Conservation (phyloP, 2,329 filamentous ascomycete species). For the Diaporthe amygdali region DNA sequence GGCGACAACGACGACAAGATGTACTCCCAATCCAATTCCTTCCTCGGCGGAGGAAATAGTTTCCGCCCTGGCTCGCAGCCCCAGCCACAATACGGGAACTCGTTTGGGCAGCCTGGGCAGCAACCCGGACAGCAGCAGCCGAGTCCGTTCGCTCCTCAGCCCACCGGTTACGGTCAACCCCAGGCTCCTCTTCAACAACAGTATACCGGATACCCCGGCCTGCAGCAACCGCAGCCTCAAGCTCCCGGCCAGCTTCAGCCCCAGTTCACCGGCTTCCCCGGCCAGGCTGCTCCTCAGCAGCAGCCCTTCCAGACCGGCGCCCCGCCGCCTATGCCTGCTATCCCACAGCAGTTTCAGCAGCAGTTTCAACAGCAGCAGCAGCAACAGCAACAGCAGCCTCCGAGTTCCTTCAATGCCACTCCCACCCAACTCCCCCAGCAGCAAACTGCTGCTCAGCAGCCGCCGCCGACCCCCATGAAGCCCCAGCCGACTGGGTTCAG, state of each 20-base stretch:
- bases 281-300: constrained; percentile 46
- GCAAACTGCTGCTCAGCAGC: constrained; percentile 52
- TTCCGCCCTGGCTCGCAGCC: constrained; percentile 69
- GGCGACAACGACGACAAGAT: constrained; percentile 52
- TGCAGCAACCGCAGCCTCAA: constrained; percentile 62
- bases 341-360: constrained; percentile 64
- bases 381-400: constrained; percentile 50
- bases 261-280: constrained; percentile 72
- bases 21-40: constrained; percentile 91
- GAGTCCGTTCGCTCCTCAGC: constrained; percentile 61
- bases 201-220: constrained; percentile 63
- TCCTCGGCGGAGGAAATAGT: constrained; percentile 78
- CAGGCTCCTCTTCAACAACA: constrained; percentile 55
- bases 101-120: constrained; percentile 45
- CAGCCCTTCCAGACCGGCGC: constrained; percentile 68
- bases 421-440: constrained; percentile 53
- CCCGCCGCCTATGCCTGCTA: constrained; percentile 61
- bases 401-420: constrained; percentile 51
- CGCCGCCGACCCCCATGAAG: constrained; percentile 65
- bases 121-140: constrained; percentile 56
- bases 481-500: constrained; percentile 70
- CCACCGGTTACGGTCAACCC: constrained; percentile 63
- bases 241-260: constrained; percentile 64
- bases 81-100: constrained; percentile 51
- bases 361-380: constrained; percentile 61